phyloP scores from a whole-genome alignment of 1,284 basidiomycete genomes.

The Inonotus hispidus region DNA sequence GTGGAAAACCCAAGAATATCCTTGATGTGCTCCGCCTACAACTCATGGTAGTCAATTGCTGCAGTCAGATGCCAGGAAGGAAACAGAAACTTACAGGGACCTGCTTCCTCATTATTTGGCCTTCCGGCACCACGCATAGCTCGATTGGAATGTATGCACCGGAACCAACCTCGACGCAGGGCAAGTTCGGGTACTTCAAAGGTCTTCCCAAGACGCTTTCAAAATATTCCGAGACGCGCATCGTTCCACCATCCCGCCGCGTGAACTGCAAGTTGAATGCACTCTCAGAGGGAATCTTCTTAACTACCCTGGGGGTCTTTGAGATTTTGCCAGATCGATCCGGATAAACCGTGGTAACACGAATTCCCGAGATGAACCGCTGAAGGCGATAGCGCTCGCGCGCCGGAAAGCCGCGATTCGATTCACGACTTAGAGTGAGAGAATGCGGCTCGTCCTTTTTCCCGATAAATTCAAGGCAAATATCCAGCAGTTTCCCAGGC shows the following conservation, averaged over 20 bases:
- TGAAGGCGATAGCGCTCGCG: constrained; percentile 56
- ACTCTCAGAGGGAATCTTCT: constrained; percentile 30
- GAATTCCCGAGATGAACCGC: constrained; percentile 54
- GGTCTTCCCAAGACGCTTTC: constrained; percentile 41
- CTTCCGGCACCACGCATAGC: constrained; percentile 54
- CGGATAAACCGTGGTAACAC: constrained; percentile 41
- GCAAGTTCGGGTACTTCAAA: constrained; percentile 49
- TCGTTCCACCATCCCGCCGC: constrained; percentile 45
- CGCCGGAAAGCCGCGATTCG: constrained; percentile 44
- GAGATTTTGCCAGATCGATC: constrained; percentile 30
- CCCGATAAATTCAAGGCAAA: constrained; percentile 54
- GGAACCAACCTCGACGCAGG: constrained; percentile 62
- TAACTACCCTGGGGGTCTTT: constrained; percentile 38
- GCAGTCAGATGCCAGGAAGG: neutral
- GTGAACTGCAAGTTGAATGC: constrained; percentile 48
- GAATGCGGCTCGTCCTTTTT: constrained; percentile 33
- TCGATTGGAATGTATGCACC: constrained; percentile 68
- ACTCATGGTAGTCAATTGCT: neutral
- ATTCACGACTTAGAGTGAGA: constrained; percentile 37
- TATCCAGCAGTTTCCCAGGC: constrained; percentile 39
- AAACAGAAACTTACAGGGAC: constrained; percentile 37
- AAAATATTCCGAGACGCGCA: constrained; percentile 63
- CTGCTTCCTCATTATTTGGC: constrained; percentile 72
- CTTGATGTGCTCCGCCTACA: constrained; percentile 49
- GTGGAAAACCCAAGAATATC: constrained; percentile 69